A percentile compares a stretch with the other conserved stretches of the same genome.
These are phyloP conservation scores for Pugionium dolabratum DNA, from an alignment of 345 rosid species.

Conservation along the genomic window DNA sequence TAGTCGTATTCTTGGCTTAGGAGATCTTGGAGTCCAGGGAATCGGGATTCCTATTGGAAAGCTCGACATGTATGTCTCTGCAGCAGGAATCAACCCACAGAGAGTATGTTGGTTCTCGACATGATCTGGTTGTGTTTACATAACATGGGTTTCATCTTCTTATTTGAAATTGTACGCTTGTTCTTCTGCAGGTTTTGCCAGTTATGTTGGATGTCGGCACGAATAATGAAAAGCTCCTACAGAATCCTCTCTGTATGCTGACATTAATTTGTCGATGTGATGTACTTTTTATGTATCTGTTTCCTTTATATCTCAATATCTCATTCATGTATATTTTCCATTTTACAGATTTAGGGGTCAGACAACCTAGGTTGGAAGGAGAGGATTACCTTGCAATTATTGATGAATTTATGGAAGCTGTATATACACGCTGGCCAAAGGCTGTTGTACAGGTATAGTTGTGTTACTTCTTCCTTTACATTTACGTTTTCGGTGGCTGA, in stretches of 20 bases:
- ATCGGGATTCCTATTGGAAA: conserved; percentile 96
- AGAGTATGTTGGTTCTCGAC: conserved; percentile 52
- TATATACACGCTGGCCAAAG: conserved; percentile 90
- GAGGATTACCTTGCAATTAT: conserved; percentile 77
- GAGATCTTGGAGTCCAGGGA: conserved; percentile 99
- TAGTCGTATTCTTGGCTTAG: conserved; percentile 95
- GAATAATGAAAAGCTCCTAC: conserved; percentile 83
- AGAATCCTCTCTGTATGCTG: conserved; percentile 83
- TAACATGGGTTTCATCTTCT: conserved; percentile 1
- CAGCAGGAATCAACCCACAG: conserved; percentile 95
- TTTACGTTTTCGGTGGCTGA: conserved; percentile 18
- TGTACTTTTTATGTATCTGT: conserved; percentile 25
- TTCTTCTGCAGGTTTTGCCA: conserved; percentile 71
- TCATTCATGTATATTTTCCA: conserved; percentile 18
- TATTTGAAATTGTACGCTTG: conserved; percentile 17
- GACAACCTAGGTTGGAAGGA: conserved; percentile 90
- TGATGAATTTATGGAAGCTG: conserved; percentile 96
- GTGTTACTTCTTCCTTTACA: conserved; percentile 25
- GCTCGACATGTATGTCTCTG: conserved; percentile 97
- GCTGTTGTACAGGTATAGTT: conserved; percentile 83
- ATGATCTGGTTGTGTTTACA: neutral
- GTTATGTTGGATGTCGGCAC: conserved; percentile 97
- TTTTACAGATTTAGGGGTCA: conserved; percentile 75
- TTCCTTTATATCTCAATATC: conserved; percentile 1
- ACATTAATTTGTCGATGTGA: conserved; percentile 19